These are phyloP conservation scores for Diddensiella santjacobensis DNA, from an alignment of 805 yeast species.

Conservation along the genomic window DNA sequence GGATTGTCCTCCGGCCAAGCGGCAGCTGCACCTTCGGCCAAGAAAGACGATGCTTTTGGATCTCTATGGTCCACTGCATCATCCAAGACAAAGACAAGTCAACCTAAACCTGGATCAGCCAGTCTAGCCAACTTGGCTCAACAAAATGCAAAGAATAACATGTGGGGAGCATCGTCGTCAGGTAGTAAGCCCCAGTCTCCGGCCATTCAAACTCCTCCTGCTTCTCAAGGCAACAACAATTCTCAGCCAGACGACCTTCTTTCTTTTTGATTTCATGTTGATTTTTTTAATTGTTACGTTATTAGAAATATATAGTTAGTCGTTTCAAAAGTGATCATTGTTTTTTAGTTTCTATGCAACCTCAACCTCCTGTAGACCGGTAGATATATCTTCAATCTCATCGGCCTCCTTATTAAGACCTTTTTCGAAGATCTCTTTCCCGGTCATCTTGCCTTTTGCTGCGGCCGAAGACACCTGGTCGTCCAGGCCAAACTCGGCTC, in stretches of 20 bases:
- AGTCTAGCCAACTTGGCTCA: slow-evolving; percentile 28
- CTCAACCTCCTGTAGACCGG: slow-evolving; percentile 5
- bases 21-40: slow-evolving; percentile 20
- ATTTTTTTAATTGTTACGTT: background rate
- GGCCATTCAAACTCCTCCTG: slow-evolving; percentile 4
- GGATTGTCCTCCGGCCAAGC: background rate
- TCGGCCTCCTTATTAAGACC: slow-evolving; percentile 78
- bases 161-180: slow-evolving; percentile 23
- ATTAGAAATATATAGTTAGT: slow-evolving; percentile 1
- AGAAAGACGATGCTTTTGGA: slow-evolving; percentile 37
- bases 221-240: background rate
- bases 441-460: slow-evolving; percentile 77
- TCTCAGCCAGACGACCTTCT: slow-evolving; percentile 12
- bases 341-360: slow-evolving; percentile 3
- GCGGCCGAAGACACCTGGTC: slow-evolving; percentile 40
- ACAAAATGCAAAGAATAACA: slow-evolving; percentile 28
- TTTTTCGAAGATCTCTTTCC: slow-evolving; percentile 82
- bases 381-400: slow-evolving; percentile 36
- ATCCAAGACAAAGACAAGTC: slow-evolving; percentile 22
- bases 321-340: slow-evolving; percentile 1
- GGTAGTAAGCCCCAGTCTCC: background rate
- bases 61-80: slow-evolving; percentile 37
- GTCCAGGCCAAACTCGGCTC: slow-evolving; percentile 64
- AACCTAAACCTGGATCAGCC: slow-evolving; percentile 11
- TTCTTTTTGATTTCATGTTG: background rate